phyloP scores from a whole-genome alignment of 2,329 filamentous ascomycete species.

The Pseudocercospora fuligena region DNA sequence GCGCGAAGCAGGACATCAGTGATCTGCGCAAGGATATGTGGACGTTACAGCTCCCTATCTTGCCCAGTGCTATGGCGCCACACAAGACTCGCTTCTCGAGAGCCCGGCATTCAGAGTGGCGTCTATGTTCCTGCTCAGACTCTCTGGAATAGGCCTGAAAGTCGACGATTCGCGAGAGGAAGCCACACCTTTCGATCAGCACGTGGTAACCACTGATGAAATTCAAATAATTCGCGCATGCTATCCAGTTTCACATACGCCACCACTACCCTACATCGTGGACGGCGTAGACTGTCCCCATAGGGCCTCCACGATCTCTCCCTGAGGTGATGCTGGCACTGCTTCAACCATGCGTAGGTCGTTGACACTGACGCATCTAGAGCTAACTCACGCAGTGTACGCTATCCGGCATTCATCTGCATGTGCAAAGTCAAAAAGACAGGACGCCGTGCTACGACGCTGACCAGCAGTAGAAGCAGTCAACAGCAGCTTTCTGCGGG shows the following conservation, averaged over 20 bases:
- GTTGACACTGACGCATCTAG: background rate
- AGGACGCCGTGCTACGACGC: background rate
- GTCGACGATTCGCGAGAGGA: background rate
- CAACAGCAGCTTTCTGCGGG: background rate
- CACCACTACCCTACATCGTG: background rate
- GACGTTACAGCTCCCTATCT: background rate
- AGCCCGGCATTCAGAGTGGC: background rate
- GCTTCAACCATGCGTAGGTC: background rate
- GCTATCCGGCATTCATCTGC: background rate
- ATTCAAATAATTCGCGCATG: background rate
- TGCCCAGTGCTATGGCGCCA: background rate
- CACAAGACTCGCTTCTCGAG: background rate
- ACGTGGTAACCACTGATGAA: background rate
- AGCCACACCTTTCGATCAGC: background rate
- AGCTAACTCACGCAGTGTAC: background rate
- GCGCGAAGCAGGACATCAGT: background rate
- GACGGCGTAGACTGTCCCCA: background rate
- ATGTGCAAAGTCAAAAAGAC: background rate
- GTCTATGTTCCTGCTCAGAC: slow-evolving; percentile 6
- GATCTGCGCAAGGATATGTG: background rate
- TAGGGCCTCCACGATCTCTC: too few species aligned
- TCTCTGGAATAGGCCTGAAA: background rate
- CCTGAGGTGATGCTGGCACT: background rate
- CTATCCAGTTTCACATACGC: background rate
- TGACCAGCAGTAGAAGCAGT: background rate